phyloP scores from a whole-genome alignment of 257 asterid genomes.

The Scutellaria galericulata region DNA sequence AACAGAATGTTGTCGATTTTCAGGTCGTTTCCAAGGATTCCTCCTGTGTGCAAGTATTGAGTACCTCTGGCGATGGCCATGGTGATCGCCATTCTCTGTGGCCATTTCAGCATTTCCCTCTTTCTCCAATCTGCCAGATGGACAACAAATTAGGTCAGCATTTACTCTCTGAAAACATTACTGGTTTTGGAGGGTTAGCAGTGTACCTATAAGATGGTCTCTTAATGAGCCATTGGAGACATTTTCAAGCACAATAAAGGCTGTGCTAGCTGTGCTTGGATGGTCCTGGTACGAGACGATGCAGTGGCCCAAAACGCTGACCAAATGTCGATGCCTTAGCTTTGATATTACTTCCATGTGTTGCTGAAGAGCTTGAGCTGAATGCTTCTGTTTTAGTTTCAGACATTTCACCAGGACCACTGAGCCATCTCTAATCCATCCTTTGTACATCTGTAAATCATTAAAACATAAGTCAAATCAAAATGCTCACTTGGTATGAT shows the following conservation, averaged over 20 bases:
- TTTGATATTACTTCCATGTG: constrained; percentile 93
- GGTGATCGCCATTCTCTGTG: constrained; percentile 81
- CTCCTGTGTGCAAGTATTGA: constrained; percentile 81
- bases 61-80: constrained; percentile 90
- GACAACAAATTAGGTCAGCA: constrained; percentile 10
- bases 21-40: constrained; percentile 76
- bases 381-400: constrained; percentile 84
- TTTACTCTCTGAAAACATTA: constrained; percentile 3
- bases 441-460: constrained; percentile 67
- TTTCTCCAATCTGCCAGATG: constrained; percentile 76
- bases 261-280: constrained; percentile 77
- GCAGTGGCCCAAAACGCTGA: constrained; percentile 94
- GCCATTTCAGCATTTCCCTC: constrained; percentile 88
- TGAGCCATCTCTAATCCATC: constrained; percentile 88
- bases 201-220: constrained; percentile 77
- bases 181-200: background rate
- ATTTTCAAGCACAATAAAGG: constrained; percentile 78
- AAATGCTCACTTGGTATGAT: background rate
- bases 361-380: constrained; percentile 79
- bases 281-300: constrained; percentile 87
- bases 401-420: constrained; percentile 82
- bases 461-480: background rate
- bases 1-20: constrained; percentile 73
- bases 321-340: constrained; percentile 91
- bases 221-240: constrained; percentile 71